Evolutionary conservation across 345 rosid genomes (phyloP), one percentile per base, ranked within the genome.

Genomic region (Murraya paniculata): DNA sequence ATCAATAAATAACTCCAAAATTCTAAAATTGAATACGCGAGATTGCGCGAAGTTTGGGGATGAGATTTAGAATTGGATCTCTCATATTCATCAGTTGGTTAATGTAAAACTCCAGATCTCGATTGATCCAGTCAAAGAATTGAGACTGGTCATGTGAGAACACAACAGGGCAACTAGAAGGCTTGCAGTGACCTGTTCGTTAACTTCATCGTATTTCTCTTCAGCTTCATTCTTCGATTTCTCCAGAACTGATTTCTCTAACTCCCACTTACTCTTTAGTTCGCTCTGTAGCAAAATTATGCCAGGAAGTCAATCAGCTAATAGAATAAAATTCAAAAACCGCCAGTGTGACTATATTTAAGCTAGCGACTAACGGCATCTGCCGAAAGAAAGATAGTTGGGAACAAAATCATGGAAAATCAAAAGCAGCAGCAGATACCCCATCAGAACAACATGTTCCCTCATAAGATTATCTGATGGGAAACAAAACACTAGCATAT

Each of bases 161-260:
- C 28, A 28, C 8, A 62, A 21, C 22, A 66, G 10, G 28, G 66
- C 4, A 31, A 35, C 13, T 53, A 69, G 75, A 74, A 28, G 74
- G 81, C 64, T 60, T 64, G 73, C n/a, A 76, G 71, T 48, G 13
- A 94, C 99, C 98, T 96, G 99, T 78, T 92, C 97, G 68, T 94
- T 86, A 61, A 96, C 87, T 79, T 96, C 98, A 38, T 82, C 57
- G 81, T 88, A 92, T 84, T 90, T 92, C 79, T 82, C 91, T 84
- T 91, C 94, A 79, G 95, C 89, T 80, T 84, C 84, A 78, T 84
- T 85, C 85, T 86, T 94, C 53, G 84, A 86, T 81, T 86, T 89
- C 78, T 90, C 91, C 8, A 96, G 83, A 75, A 81, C 78, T 68
- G 79, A 84, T 86, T 88, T 94, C 75, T 90, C 98, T 11, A 50